Evolutionary conservation across 2,329 filamentous ascomycete species (phyloP), one percentile per base, ranked within the genome.

Genomic region (Pseudogymnoascus sp.): DNA sequence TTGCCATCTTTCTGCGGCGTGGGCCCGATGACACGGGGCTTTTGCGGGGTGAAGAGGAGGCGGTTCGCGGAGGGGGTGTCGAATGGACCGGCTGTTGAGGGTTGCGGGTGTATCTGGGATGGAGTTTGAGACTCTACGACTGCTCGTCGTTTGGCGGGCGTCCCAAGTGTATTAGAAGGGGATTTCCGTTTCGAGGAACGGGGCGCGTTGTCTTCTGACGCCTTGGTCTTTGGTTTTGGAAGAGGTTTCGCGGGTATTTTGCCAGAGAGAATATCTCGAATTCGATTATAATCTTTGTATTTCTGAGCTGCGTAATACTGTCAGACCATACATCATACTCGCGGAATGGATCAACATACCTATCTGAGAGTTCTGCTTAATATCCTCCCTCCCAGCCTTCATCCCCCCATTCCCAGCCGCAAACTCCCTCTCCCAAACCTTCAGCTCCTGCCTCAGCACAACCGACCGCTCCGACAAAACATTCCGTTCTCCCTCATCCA

Each of bases 1-100:
- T 85, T 84, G 28, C 90, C 90, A 73, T 93, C 89, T 66, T 86
- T 85, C 71, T 93, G 90, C 2, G 90, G 90, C 11, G 90, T 95
- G 1, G 90, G 90, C 2, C 89, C 90, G 66, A 95, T 83, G 0
- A 81, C 83, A 4, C 83, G 85, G 2, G 84, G 83, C 10, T 81
- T 79, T 0, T 76, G 76, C 1, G 85, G 83, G 64, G 83, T 85
- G 71, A 88, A 88, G 5, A 88, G 77, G 65, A 81, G 85, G 31
- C 85, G 79, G 39, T 81, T 79, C 48, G 81, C 77, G 1, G 81
- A 82, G 1, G 86, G 85, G 1, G 85, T 86, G 48, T 78, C 78
- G 70, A 80, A 79, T 61, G 79, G 75, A 41, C 81, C 79, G 21
- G 78, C 71, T 48, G 79, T 75, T 43, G 77, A 74, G 16, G 73